Evolutionary conservation across 208 protist genomes (phyloP), one percentile per base, ranked within the genome.

Genomic region (Herpetomonas tarakana): DNA sequence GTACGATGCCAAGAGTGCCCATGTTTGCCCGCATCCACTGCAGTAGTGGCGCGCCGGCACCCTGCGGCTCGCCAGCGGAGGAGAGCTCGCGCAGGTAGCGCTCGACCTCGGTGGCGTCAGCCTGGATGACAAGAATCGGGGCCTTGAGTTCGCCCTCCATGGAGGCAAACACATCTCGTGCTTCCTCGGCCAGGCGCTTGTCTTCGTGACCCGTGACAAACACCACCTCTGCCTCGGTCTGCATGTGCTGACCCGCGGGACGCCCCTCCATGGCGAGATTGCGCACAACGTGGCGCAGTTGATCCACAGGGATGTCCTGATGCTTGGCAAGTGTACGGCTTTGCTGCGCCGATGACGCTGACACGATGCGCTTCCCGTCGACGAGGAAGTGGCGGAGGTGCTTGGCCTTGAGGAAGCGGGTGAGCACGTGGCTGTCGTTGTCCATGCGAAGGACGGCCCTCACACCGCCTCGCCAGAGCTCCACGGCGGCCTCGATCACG

Each of bases 401-500:
- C 47, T 79, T 86, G 38, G 41, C 52, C 53, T 78, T 87, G 53
- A 84, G 64, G 2, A 65, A 65, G 24, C 76, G 71, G 21, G 51
- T 52, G 57, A 88, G 68, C 11, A 46, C 28, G 45, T 72, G 73
- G 11, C 51, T 54, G 41, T 89, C 75, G n/a, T 59, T 67, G 46
- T 86, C 68, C 3, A 55, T 35, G 18, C 82, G 65, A 25, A 92
- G 56, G 62, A 76, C 84, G 2, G 82, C 81, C 0, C 77, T 70
- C 14, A 88, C 78, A 62, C 88, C 88, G 3, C 67, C 71, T 57
- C 67, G 74, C 86, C 86, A 92, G 46, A 89, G 57, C 44, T 60
- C 67, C n/a, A 86, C 73, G 25, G 76, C 77, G 6, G 71, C 74
- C 58, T 78, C 67, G 16, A 92, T 52, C 16, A 79, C 58, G 2